Base-by-base conservation (phyloP, 306 rosid genomes). In the Spatholobus suberectus region DNA sequence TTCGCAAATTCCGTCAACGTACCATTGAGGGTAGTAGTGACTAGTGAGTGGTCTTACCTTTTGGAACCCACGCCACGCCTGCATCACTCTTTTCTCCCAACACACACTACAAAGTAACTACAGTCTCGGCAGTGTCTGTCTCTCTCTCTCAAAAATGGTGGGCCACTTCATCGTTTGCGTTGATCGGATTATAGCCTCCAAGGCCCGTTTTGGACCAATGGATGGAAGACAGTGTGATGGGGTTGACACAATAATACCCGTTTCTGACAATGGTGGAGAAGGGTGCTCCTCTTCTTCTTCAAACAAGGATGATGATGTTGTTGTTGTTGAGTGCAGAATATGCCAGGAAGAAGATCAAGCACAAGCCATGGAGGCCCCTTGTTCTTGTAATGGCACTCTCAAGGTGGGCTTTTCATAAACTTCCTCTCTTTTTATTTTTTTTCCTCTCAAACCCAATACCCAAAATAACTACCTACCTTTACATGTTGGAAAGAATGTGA, bases 371-470 rank as follows among this genome's bases (percentile, higher is more conserved):
- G 82, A 78, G 38, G 66, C 38, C 12, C 82, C 82, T 78, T 78
- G 82, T 49, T 78, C 82, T 18, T 78, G 82, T 65, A 78, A 78
- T 34, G 82, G 82, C 66, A 65, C 82, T 65, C 65, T 78, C 82
- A 78, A 78, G 82, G 82, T 78, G 38, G 8, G 37, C 11, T 75
- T 59, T 24, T 40, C 9, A 41, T 59, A 0, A 76, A 41, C 26
- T 59, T 57, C 0, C 40, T 75, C 79, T 57, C 5, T n/a, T n/a
- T n/a, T n/a, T n/a, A n/a, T n/a, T 76, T 15, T 14, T 75, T 57
- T 14, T 7, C 17, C 8, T 40, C 21, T 35, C 49, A 20, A 73
- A 40, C 27, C 44, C 40, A 24, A 5, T 59, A 61, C 69, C 67
- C 69, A 12, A 29, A 61, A 61, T 61, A 29, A 29, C 40, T 29